These are phyloP conservation scores for Fomes fomentarius DNA, from an alignment of 1,284 basidiomycete genomes.

Conservation along the genomic window DNA sequence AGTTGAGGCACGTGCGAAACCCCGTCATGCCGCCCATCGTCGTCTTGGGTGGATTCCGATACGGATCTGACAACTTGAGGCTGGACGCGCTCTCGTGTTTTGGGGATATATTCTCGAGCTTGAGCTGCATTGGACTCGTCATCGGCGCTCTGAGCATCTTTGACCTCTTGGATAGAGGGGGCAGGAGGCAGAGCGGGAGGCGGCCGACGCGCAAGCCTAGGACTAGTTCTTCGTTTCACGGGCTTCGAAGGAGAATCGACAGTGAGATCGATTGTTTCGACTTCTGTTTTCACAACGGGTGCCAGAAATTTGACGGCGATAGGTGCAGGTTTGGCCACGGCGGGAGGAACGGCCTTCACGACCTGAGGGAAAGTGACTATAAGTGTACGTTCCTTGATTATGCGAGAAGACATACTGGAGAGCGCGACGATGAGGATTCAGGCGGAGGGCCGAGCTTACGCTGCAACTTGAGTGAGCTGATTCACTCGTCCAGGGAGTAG, in stretches of 20 bases:
- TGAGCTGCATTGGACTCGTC: not conserved
- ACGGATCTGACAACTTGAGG: not conserved
- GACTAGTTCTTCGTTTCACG: not conserved
- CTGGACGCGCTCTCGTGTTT: not conserved
- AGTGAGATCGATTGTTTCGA: conserved; percentile 25
- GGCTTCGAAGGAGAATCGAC: conserved; percentile 18
- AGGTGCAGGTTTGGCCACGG: not conserved
- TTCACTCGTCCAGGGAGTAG: not conserved
- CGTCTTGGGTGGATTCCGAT: not conserved
- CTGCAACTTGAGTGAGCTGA: not conserved
- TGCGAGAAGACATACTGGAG: no score
- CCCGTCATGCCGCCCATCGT: not conserved
- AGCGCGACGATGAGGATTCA: no score
- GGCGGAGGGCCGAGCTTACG: no score
- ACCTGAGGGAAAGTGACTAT: not conserved
- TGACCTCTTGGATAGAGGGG: not conserved
- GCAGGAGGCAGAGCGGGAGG: no score
- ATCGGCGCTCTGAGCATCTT: not conserved
- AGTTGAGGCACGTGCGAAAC: not conserved
- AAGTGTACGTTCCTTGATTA: no score
- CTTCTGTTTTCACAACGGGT: no score
- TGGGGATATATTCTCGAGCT: not conserved
- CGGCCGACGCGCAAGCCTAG: not conserved
- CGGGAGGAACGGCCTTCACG: not conserved
- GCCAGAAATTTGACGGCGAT: not conserved